Evolutionary conservation across 2,329 filamentous ascomycete genomes (phyloP), one percentile per base, ranked within the genome.

Genomic region (Magnaporthiopsis poae): DNA sequence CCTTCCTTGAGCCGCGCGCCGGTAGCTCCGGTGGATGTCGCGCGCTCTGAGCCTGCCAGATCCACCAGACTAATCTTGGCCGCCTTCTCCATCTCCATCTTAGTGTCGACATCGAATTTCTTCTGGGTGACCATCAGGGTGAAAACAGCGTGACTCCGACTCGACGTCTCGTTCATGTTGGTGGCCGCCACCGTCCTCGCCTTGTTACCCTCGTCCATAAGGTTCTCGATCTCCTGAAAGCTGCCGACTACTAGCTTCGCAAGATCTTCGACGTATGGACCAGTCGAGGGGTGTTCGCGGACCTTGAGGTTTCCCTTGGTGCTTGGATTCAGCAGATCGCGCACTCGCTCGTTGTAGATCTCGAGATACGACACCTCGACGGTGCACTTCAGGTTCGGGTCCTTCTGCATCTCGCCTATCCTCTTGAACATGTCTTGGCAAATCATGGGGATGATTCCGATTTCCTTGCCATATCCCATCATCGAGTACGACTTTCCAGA

Each of bases 401-500:
- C 92, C 71, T 83, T 75, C 71, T 90, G 84, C 73, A 94, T 82
- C 63, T 80, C 79, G 33, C 81, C 80, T 74, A 99, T 99, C 70
- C 94, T 85, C 74, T 89, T 86, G 77, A 99, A 99, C 92, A 99
- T 98, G 73, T 96, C 90, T 80, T 95, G 91, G 77, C 95, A 99
- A 80, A 99, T 99, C 73, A 88, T 90, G 62, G 96, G 95, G 69
- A 98, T 98, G 70, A 99, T 95, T 77, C 95, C 95, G 67, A 92
- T 86, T 74, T 99, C 94, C 73, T 94, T 90, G 66, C 95, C 95
- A 79, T 98, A 99, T 63, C 95, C 95, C 95, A 99, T 99, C 94
- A 99, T 99, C 39, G 93, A 97, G 78, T 99, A 99, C 21, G 92
- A 97, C 80, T 99, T 99, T 78, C 95, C 95, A 0, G 95, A 98